Evolutionary conservation across 345 rosid species (phyloP).

Genomic region (Pugionium cornutum): DNA sequence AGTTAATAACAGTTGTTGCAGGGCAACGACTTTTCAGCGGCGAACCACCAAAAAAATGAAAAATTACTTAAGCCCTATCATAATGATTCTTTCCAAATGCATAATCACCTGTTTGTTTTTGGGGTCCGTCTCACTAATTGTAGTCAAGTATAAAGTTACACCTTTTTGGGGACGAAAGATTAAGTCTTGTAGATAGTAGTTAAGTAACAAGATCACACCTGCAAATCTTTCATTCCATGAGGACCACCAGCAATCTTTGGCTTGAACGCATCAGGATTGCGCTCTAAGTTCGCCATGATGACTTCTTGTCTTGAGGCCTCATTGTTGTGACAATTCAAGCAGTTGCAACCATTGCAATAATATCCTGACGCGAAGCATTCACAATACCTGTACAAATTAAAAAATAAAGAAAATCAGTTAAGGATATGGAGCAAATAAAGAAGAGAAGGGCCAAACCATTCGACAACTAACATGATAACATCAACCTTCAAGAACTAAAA

Average conservation of each 20-base stretch:
- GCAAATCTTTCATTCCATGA: constrained; percentile 50
- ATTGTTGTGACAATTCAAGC: constrained; percentile 72
- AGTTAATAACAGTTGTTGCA: background rate
- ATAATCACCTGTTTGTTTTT: background rate
- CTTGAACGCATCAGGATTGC: constrained; percentile 77
- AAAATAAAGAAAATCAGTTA: background rate
- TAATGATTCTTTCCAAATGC: background rate
- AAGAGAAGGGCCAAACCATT: too few species aligned
- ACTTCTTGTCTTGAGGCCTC: constrained; percentile 65
- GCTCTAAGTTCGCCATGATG: constrained; percentile 54
- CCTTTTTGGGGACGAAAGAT: background rate
- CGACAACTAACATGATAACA: background rate
- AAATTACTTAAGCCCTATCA: background rate
- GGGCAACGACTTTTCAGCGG: background rate
- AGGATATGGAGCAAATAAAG: too few species aligned
- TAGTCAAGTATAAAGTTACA: constrained; percentile 4
- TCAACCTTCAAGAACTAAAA: background rate
- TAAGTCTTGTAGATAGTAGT: background rate
- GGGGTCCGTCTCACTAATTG: background rate
- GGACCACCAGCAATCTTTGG: constrained; percentile 73
- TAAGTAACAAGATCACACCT: constrained; percentile 42
- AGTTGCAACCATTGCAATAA: constrained; percentile 79
- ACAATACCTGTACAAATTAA: constrained; percentile 59
- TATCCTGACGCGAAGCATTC: constrained; percentile 85
- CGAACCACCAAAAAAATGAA: constrained; percentile 7